phyloP scores from a whole-genome alignment of 148 eudicot species.

The Rhododendron mucronatum region DNA sequence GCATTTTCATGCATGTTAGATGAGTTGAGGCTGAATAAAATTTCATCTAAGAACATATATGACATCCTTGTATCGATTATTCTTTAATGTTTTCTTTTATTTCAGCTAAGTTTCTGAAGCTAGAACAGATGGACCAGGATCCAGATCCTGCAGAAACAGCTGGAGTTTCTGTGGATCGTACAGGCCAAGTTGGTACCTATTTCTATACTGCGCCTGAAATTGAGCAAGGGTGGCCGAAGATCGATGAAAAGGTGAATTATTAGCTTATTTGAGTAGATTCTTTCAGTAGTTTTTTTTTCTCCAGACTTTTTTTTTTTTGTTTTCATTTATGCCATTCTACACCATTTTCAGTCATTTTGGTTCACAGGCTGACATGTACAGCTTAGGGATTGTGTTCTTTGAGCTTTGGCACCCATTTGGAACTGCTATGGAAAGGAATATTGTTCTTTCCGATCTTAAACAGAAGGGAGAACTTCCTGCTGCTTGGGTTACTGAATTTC shows the following conservation, averaged over 20 bases:
- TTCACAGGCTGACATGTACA: conserved; percentile 91
- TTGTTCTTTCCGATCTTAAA: conserved; percentile 82
- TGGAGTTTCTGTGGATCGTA: conserved; percentile 80
- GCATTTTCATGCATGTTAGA: background rate
- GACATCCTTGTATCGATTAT: conserved; percentile 3
- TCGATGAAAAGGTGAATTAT: conserved; percentile 76
- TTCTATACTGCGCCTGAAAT: conserved; percentile 98
- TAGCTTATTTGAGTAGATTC: conserved; percentile 2
- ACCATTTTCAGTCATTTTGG: conserved; percentile 3
- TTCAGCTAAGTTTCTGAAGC: conserved; percentile 91
- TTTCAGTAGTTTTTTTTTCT: background rate
- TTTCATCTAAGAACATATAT: background rate
- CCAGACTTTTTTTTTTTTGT: background rate
- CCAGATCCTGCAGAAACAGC: conserved; percentile 57
- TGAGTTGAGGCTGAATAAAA: background rate
- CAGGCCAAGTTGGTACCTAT: conserved; percentile 93
- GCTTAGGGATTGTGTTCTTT: conserved; percentile 86
- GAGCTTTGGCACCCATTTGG: conserved; percentile 96
- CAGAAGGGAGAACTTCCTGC: conserved; percentile 73
- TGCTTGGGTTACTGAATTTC: conserved; percentile 73
- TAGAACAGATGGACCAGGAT: conserved; percentile 89
- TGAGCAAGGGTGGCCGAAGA: conserved; percentile 97
- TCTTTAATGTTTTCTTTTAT: background rate
- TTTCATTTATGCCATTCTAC: background rate
- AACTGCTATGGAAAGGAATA: conserved; percentile 93